Percentiles rank a stretch among this genome's conserved stretches.
Evolutionary conservation across 805 yeast genomes (phyloP).

Genomic region (Metschnikowia shivogae): DNA sequence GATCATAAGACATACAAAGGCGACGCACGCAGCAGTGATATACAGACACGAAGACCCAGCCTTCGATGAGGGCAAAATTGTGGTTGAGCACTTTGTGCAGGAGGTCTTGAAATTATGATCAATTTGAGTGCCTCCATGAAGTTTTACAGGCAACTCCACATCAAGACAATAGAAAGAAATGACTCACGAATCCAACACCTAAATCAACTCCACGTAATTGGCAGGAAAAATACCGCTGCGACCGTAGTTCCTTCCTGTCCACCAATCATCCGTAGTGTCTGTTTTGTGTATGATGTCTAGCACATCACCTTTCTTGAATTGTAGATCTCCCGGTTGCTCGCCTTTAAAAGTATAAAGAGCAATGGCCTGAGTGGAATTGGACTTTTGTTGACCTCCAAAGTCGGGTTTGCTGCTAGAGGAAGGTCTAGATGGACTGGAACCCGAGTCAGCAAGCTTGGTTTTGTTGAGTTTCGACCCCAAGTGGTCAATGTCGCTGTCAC

Average conservation of each 20-base stretch:
- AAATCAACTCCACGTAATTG: slow-evolving; percentile 82
- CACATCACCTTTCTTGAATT: slow-evolving; percentile 92
- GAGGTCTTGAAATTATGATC: slow-evolving; percentile 20
- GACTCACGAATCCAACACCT: neutral
- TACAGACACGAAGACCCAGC: slow-evolving; percentile 50
- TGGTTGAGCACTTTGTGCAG: slow-evolving; percentile 60
- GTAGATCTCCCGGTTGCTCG: slow-evolving; percentile 88
- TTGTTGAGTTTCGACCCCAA: slow-evolving; percentile 33
- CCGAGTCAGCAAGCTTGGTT: slow-evolving; percentile 23
- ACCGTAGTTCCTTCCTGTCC: slow-evolving; percentile 91
- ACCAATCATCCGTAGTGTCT: slow-evolving; percentile 93
- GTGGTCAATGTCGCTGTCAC: slow-evolving; percentile 30
- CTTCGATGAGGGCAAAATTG: slow-evolving; percentile 66
- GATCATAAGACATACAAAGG: slow-evolving; percentile 53
- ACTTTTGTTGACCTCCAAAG: slow-evolving; percentile 32
- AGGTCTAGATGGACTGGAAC: slow-evolving; percentile 33
- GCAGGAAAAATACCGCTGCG: slow-evolving; percentile 95
- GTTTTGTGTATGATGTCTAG: slow-evolving; percentile 82
- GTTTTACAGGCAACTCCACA: no score
- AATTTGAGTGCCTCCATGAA: neutral
- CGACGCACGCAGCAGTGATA: slow-evolving; percentile 80
- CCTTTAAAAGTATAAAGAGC: slow-evolving; percentile 89
- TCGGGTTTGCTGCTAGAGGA: slow-evolving; percentile 37
- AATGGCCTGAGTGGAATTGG: slow-evolving; percentile 70
- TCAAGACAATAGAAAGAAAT: no score